Evolutionary conservation across 306 rosid genomes (phyloP), one percentile per base, ranked within the genome.

Genomic region (Cicer bijugum): DNA sequence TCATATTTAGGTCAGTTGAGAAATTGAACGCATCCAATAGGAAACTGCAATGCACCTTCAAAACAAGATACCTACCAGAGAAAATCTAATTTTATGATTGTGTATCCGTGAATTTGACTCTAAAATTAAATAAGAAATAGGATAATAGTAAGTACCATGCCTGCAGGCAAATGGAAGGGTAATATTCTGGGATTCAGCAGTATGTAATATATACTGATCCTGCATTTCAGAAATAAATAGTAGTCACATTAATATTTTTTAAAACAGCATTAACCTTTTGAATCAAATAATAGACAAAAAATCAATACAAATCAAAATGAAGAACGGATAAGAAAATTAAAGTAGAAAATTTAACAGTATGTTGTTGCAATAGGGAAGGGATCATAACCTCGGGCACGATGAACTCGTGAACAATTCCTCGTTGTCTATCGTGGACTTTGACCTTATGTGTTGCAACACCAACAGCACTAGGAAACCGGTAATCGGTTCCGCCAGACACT

Each of bases 111-210:
- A 71, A 40, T 71, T 11, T 67, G 19, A 38, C 12, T 67, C 38
- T 19, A 42, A 0, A 20, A 56, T 1, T 52, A 55, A 23, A 71
- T 56, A 43, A 40, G 8, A 19, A 80, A 75, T 51, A 33, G 59
- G 77, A 76, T 70, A 80, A 67, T 75, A 89, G 72, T 85, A 94
- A 89, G 74, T 91, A 94, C 99, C 99, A 81, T 91, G 99, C 88
- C 99, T 90, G 96, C 99, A 91, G 77, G 97, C 96, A 80, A 91
- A 94, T n/a, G 97, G 99, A 88, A 94, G 99, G 11, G 84, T 73
- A 68, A 94, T 88, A 74, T 89, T 83, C 85, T 90, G 99, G 10
- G 88, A 76, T 71, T 94, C 97, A 47, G 99, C 99, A 33, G 97
- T 94, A 56, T 94, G 99, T 59, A 94, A 80, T 75, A 94, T 94